Conservation (phyloP, 2,329 filamentous ascomycete genomes). For the Fusarium setosum region DNA sequence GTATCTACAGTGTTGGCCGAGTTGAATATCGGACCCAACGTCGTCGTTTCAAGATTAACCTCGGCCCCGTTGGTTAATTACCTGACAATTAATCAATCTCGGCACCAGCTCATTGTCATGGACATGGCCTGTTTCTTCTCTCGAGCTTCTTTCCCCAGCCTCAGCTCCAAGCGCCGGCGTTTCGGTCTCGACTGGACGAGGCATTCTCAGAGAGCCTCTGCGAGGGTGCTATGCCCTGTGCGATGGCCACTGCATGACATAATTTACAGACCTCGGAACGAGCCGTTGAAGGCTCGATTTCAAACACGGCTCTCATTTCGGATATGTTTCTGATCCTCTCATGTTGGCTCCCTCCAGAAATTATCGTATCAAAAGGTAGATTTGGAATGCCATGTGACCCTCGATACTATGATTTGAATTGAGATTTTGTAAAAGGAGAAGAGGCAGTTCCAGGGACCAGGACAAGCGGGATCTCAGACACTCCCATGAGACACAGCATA, state of each 20-base stretch:
- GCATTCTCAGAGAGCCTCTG: constrained; percentile 9
- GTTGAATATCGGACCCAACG: constrained; percentile 3
- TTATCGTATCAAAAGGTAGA: not conserved
- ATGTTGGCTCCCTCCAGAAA: constrained; percentile 1
- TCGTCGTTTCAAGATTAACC: constrained; percentile 27
- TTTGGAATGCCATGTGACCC: not conserved
- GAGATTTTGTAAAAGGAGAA: no score
- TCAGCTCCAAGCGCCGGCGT: constrained; percentile 24
- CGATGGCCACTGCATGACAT: not conserved
- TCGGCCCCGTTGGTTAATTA: constrained; percentile 7
- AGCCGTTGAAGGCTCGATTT: not conserved
- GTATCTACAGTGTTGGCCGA: not conserved
- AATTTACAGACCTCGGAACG: not conserved
- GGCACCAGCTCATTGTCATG: constrained; percentile 3
- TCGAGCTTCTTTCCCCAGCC: constrained; percentile 5
- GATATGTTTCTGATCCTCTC: constrained; percentile 24
- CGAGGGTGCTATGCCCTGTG: not conserved
- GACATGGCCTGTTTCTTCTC: constrained; percentile 11
- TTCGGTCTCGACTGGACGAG: constrained; percentile 21
- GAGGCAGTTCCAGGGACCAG: not conserved
- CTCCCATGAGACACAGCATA: constrained; percentile 1
- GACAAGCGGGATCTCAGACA: constrained; percentile 9
- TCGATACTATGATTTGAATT: no score
- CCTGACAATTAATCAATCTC: constrained; percentile 6
- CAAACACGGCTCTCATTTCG: constrained; percentile 30